Evolutionary conservation across 1,139 yeast species (phyloP), one percentile per base, ranked within the genome.

Genomic region (Hansenula lynferdii): DNA sequence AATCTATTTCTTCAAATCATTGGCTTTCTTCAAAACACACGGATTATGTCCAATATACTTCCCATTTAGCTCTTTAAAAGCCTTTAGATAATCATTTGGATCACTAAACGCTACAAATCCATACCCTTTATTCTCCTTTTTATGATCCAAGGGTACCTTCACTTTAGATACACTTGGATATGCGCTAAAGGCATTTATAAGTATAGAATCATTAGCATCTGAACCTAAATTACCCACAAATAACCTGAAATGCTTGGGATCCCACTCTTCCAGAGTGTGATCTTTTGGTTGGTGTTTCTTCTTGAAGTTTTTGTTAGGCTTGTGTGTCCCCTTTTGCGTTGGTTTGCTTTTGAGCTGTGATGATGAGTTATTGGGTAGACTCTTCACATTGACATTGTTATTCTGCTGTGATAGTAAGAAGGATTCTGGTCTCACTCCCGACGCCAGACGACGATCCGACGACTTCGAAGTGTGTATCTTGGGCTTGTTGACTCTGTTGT

Each of bases 11-110:
- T 41, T 37, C n/a, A 42, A 19, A 7, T 80, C 72, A 42, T 75
- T 77, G 0, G 92, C 90, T 42, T 81, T 67, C 56, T 80, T 79
- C 57, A 84, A 62, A 47, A 75, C 82, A 25, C 84, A 78, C 0
- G 94, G 94, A 48, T 80, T 82, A 47, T 72, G 75, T 1, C 94
- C 95, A 34, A 85, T 70, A 49, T 81, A 83, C 55, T 82, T 81
- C 30, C 86, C 85, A 55, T 84, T 81, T 79, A 82, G 74, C 50
- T 80, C 85, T 53, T 77, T 80, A 60, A 80, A 84, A 4, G 92
- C 89, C 36, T 64, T 63, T 43, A 84, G 65, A 52, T 81, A 84
- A 50, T 77, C 90, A 23, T 77, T 76, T 0, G 87, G 62, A 43
- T 68, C 69, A 3, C 64, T 64, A 57, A 83, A 83, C 2, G 85